A percentile compares a stretch with the other conserved stretches of the same genome.
Evolutionary conservation across 2,329 filamentous ascomycete genomes (phyloP).

Genomic region (Microascus cirrosus): DNA sequence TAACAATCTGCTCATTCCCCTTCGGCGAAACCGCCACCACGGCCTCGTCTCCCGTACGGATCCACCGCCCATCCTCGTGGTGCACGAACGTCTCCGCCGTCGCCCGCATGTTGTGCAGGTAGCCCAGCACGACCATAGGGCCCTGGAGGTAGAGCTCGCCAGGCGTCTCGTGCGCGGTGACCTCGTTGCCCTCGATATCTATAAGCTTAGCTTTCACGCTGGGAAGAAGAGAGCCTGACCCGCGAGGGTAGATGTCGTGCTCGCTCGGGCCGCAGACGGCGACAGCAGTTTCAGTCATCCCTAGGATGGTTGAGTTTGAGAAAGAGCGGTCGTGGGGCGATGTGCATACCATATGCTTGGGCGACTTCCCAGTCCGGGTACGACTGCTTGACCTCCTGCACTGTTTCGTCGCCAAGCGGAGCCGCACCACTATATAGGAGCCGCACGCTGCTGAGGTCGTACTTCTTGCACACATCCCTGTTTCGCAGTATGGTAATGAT

Average conservation of each 20-base stretch:
- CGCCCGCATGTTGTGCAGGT: constrained; percentile 69
- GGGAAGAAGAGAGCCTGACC: constrained; percentile 60
- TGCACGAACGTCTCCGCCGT: constrained; percentile 59
- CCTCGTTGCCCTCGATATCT: constrained; percentile 55
- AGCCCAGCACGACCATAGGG: constrained; percentile 63
- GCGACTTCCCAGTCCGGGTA: constrained; percentile 53
- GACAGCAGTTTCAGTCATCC: constrained; percentile 68
- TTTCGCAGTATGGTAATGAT: constrained; percentile 66
- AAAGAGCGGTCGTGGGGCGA: constrained; percentile 3
- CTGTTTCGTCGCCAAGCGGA: constrained; percentile 63
- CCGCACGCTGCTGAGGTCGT: constrained; percentile 58
- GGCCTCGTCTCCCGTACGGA: constrained; percentile 72
- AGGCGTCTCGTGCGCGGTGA: constrained; percentile 50
- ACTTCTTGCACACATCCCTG: constrained; percentile 47
- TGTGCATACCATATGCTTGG: constrained; percentile 50
- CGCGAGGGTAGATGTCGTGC: constrained; percentile 58
- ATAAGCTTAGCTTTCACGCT: constrained; percentile 56
- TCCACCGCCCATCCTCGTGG: constrained; percentile 52
- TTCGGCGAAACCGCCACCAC: constrained; percentile 49
- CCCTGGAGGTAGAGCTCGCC: constrained; percentile 70
- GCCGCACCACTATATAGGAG: constrained; percentile 66
- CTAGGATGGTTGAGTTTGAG: constrained; percentile 17
- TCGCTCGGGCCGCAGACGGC: constrained; percentile 51
- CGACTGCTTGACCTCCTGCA: constrained; percentile 47
- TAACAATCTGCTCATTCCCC: constrained; percentile 64